Base-by-base conservation (phyloP, 768 basidiomycete species). In the Pisolithus tinctorius region DNA sequence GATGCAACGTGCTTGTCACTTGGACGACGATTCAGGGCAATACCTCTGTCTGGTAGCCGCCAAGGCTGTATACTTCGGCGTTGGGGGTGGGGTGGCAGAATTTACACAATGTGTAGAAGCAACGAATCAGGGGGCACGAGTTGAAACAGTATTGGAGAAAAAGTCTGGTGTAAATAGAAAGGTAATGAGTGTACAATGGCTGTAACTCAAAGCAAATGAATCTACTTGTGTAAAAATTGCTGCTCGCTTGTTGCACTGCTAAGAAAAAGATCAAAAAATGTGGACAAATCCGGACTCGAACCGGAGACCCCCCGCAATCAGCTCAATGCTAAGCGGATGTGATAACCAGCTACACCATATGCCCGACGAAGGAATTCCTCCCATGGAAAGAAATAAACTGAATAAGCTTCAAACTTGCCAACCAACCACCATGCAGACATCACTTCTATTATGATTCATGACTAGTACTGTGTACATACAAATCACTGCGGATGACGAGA, bases 1-100 rank as follows among this genome's bases (percentile, higher is more conserved):
- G 17, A 60, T 89, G 63, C 68, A 69, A 47, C 52, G 61, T 0
- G 73, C 77, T 11, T 73, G 73, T 6, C 34, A 13, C 13, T 14
- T 13, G 34, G 77, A 92, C 0, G 60, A 42, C 36, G 50, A 56
- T 14, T 8, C 43, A n/a, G 6, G 43, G 14, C 36, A 53, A 14
- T 68, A 65, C 55, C 42, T 74, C 6, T 88, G 84, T 56, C 77
- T 93, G 9, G 84, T 94, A 2, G 92, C 91, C 10, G 88, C 91
- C 4, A 96, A 95, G 64, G 76, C 90, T 23, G 66, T 94, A 25
- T 94, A 95, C 66, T 94, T 96, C 64, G 93, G 93, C 4, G 90
- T 94, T 9, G 92, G 91, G 0, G 93, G 93, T 0, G 88, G 91
- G 8, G 72, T 93, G 31, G 67, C 77, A 20, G 86, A 83, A 52